Base-by-base conservation (phyloP, 148 eudicot species). In the Fagopyrum homotropicum region DNA sequence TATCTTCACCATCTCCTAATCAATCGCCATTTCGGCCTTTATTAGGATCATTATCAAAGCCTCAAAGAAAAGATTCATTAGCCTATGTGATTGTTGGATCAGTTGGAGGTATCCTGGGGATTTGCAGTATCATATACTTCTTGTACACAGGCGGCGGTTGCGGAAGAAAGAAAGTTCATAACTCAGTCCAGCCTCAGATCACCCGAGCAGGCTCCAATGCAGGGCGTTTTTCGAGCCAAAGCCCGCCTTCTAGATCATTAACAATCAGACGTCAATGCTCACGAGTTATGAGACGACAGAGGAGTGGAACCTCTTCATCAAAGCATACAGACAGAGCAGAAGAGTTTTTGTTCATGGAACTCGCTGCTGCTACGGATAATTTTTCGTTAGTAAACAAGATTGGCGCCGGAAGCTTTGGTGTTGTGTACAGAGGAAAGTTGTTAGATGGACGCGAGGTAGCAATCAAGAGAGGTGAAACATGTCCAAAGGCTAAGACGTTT, bases 141-240 rank as follows among this genome's bases (percentile, higher is more conserved):
- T 4, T 22, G 14, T 72, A 47, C 54, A 72, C 3, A 9, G 46
- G 71, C 3, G 46, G 88, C 73, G 90, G 79, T 77, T 66, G 17
- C 6, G 98, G 99, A 44, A 86, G 96, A 44, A 96, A 92, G 83
- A 89, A 88, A 75, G 79, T 96, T 54, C 97, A 96, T 74, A 96
- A 90, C 63, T 92, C 99, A 0, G 99, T 96, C 4, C 98, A 92
- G 48, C 99, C 99, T 4, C 93, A 92, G 1, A 87, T 96, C 2
- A 81, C 89, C 30, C 75, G 86, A 26, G 75, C 84, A n/a, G 86
- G 84, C 74, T 79, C 92, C 9, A 88, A 86, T 30, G 69, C 44
- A 10, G 69, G 69, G 0, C 16, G 69, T 1, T 63, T 63, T 10
- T 63, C 69, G 45, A 63, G 69, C 9, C 40, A 40, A 45, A 40